A percentile compares a stretch with the other conserved stretches of the same genome.
These are phyloP conservation scores for Penicillium sp. DNA, from an alignment of 2,329 filamentous ascomycete genomes.

Conservation along the genomic window DNA sequence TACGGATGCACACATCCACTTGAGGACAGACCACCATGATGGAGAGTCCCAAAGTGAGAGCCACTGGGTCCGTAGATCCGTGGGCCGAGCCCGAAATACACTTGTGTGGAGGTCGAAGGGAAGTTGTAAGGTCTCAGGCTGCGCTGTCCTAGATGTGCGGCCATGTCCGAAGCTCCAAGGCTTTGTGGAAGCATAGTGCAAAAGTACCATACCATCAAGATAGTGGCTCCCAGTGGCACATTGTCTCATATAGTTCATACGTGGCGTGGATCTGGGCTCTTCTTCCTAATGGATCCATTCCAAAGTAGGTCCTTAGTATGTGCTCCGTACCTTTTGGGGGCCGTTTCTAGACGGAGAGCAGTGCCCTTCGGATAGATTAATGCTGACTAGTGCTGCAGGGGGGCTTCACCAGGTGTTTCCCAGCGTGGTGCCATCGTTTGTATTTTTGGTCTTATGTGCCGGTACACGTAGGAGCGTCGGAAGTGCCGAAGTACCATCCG, in stretches of 20 bases:
- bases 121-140: not conserved
- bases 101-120: not conserved
- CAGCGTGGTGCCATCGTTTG: not conserved
- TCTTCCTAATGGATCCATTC: not conserved
- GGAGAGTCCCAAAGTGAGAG: not conserved
- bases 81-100: not conserved
- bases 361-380: not conserved
- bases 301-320: not conserved
- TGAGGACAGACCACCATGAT: not conserved
- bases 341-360: not conserved
- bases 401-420: not conserved
- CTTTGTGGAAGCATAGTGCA: not conserved
- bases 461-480: not conserved
- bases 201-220: not conserved
- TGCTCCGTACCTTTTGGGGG: not conserved
- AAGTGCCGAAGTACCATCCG: not conserved
- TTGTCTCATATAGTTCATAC: not conserved
- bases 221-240: not conserved
- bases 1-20: too few relatives aligned
- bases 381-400: not conserved
- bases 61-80: constrained; percentile 1
- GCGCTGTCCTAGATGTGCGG: not conserved
- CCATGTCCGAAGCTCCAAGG: not conserved
- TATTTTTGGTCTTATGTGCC: not conserved
- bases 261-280: not conserved